Conservation (phyloP, 139 green algal genomes). For the Chlorella vulgaris region DNA sequence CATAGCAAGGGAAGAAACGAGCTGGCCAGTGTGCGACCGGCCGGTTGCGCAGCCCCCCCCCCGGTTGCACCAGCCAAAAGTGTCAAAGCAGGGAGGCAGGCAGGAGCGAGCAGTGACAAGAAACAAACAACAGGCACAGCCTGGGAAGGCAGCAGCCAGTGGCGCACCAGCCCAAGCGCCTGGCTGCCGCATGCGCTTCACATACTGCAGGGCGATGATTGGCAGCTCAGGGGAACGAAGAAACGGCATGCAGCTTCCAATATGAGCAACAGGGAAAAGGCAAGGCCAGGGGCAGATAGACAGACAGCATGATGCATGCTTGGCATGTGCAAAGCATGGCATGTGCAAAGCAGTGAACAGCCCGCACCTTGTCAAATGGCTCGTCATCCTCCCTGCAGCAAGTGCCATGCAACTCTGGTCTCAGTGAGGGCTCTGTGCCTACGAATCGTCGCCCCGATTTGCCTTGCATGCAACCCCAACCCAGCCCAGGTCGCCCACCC, state of each 20-base stretch:
- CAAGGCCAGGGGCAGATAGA: too few species aligned
- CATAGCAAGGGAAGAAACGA: background rate
- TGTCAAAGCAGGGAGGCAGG: background rate
- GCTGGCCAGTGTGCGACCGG: too few species aligned
- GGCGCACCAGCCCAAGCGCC: slow-evolving; percentile 20
- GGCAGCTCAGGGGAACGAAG: background rate
- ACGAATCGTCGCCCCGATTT: background rate
- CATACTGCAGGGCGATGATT: background rate
- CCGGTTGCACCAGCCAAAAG: background rate
- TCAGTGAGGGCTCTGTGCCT: background rate
- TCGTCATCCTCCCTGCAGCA: slow-evolving; percentile 68
- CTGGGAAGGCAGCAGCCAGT: background rate
- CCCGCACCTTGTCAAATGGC: slow-evolving; percentile 49
- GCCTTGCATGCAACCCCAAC: background rate
- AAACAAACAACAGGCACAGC: background rate
- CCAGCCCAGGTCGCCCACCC: background rate
- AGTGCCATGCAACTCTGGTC: background rate
- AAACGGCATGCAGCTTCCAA: background rate
- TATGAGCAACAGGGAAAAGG: too few species aligned
- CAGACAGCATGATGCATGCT: too few species aligned
- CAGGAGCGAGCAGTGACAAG: background rate
- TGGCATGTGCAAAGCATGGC: too few species aligned
- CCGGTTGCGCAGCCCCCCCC: background rate
- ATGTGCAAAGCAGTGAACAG: too few species aligned
- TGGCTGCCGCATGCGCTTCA: background rate